These are phyloP conservation scores for Marchantia polymorpha DNA, from an alignment of 225 moss, liverwort and hornwort genomes.

Conservation along the genomic window DNA sequence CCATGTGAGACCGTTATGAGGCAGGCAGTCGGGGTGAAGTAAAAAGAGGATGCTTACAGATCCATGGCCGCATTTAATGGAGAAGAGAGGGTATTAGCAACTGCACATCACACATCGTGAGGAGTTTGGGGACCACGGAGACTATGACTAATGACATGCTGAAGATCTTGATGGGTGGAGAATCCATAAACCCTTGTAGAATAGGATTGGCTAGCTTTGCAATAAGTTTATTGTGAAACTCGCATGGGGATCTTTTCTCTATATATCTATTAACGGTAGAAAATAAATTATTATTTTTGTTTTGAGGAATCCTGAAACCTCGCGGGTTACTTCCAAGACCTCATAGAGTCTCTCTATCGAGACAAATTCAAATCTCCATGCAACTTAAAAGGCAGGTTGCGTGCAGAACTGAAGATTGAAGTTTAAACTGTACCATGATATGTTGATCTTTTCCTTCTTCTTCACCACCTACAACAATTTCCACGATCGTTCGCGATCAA, in stretches of 20 bases:
- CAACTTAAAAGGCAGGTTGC: too few species aligned
- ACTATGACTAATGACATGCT: slow-evolving; percentile 98
- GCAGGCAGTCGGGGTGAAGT: slow-evolving; percentile 5
- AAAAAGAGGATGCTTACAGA: slow-evolving; percentile 25
- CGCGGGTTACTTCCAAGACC: too few species aligned
- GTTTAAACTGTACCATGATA: slow-evolving; percentile 16
- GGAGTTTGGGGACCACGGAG: slow-evolving; percentile 77
- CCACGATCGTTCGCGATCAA: background rate
- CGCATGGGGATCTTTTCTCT: too few species aligned
- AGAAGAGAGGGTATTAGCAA: slow-evolving; percentile 91
- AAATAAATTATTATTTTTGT: too few species aligned
- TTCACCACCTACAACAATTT: slow-evolving; percentile 8
- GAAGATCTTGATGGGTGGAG: too few species aligned
- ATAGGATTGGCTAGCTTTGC: too few species aligned
- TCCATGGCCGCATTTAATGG: slow-evolving; percentile 88
- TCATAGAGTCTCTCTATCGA: too few species aligned
- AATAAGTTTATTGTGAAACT: too few species aligned
- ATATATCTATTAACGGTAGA: too few species aligned
- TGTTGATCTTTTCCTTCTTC: slow-evolving; percentile 16
- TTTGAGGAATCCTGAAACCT: too few species aligned
- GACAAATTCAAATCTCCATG: too few species aligned
- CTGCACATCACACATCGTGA: slow-evolving; percentile 93
- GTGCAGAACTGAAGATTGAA: background rate
- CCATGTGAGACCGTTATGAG: background rate
- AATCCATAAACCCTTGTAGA: too few species aligned